These are phyloP conservation scores for Parmelia sp. DNA, from an alignment of 495 filamentous ascomycete species.

Conservation along the genomic window DNA sequence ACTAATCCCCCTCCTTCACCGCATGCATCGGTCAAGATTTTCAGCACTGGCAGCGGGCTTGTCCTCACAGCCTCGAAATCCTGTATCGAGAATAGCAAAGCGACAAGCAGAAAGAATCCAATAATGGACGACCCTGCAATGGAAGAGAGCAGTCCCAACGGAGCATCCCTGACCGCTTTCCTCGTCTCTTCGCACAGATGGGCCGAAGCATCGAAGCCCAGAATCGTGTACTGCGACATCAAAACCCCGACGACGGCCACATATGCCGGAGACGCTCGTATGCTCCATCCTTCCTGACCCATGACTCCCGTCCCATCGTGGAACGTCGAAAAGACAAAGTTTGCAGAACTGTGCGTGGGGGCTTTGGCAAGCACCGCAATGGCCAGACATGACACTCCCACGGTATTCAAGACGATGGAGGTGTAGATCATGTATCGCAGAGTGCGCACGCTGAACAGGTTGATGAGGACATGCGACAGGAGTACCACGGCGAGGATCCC, in stretches of 20 bases:
- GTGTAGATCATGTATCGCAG: slow-evolving; percentile 55
- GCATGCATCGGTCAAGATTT: slow-evolving; percentile 50
- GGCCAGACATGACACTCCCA: slow-evolving; percentile 49
- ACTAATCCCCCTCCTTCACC: slow-evolving; percentile 50
- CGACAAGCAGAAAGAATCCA: slow-evolving; percentile 55
- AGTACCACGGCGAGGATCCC: slow-evolving; percentile 58
- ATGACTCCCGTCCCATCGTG: slow-evolving; percentile 42
- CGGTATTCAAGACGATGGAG: slow-evolving; percentile 52
- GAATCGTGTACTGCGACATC: slow-evolving; percentile 48
- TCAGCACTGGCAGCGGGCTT: slow-evolving; percentile 47
- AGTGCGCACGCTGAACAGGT: slow-evolving; percentile 52
- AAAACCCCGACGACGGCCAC: slow-evolving; percentile 48
- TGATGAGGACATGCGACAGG: slow-evolving; percentile 49
- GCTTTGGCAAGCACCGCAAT: slow-evolving; percentile 56
- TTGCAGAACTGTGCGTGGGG: slow-evolving; percentile 48
- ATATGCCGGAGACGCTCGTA: slow-evolving; percentile 47
- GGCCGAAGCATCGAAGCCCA: slow-evolving; percentile 52
- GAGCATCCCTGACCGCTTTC: slow-evolving; percentile 51
- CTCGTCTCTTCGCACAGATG: slow-evolving; percentile 55
- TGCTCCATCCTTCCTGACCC: slow-evolving; percentile 44
- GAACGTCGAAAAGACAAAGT: slow-evolving; percentile 53
- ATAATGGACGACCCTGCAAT: slow-evolving; percentile 50
- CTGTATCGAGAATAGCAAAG: slow-evolving; percentile 52
- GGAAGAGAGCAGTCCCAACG: slow-evolving; percentile 51
- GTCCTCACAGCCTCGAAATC: slow-evolving; percentile 38